A percentile compares a stretch with the other conserved stretches of the same genome.
phyloP scores from a whole-genome alignment of 257 asterid genomes.

The Linderniella brevidens region DNA sequence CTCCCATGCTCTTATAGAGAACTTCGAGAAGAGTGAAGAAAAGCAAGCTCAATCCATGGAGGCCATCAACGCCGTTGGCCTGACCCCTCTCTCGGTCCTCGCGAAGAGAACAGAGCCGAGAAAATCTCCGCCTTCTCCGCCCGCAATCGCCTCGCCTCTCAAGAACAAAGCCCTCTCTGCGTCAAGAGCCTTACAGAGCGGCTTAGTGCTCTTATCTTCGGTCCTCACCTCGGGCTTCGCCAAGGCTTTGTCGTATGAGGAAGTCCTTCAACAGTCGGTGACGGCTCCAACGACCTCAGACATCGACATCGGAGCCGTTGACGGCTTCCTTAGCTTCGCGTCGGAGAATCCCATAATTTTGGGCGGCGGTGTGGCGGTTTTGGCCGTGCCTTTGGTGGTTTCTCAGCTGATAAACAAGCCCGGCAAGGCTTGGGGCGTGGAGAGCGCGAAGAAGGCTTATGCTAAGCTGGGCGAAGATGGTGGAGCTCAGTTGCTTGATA shows the following conservation, averaged over 20 bases:
- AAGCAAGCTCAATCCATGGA: slow-evolving; percentile 31
- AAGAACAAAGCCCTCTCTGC: slow-evolving; percentile 25
- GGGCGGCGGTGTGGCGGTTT: slow-evolving; percentile 43
- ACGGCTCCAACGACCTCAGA: slow-evolving; percentile 29
- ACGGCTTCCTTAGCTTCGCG: slow-evolving; percentile 31
- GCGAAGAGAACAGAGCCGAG: slow-evolving; percentile 44
- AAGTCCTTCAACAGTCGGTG: slow-evolving; percentile 55
- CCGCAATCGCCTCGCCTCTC: slow-evolving; percentile 16
- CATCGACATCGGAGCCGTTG: slow-evolving; percentile 39
- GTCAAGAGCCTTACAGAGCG: slow-evolving; percentile 32
- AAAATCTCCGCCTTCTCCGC: slow-evolving; percentile 15
- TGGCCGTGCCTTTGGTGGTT: slow-evolving; percentile 54
- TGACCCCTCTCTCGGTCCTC: slow-evolving; percentile 64
- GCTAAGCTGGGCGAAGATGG: slow-evolving; percentile 57
- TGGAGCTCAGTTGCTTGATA: slow-evolving; percentile 58
- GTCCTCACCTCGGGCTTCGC: slow-evolving; percentile 33
- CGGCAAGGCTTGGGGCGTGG: slow-evolving; percentile 63
- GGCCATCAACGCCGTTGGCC: slow-evolving; percentile 64
- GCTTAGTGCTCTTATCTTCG: slow-evolving; percentile 44
- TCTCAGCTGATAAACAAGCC: slow-evolving; percentile 52
- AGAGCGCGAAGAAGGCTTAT: slow-evolving; percentile 66
- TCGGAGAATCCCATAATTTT: slow-evolving; percentile 48
- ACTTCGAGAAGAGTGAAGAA: no score
- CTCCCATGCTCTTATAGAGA: no score
- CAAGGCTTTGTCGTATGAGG: slow-evolving; percentile 65